Conservation (phyloP, 2,329 filamentous ascomycete genomes). For the Epichloe scottii region DNA sequence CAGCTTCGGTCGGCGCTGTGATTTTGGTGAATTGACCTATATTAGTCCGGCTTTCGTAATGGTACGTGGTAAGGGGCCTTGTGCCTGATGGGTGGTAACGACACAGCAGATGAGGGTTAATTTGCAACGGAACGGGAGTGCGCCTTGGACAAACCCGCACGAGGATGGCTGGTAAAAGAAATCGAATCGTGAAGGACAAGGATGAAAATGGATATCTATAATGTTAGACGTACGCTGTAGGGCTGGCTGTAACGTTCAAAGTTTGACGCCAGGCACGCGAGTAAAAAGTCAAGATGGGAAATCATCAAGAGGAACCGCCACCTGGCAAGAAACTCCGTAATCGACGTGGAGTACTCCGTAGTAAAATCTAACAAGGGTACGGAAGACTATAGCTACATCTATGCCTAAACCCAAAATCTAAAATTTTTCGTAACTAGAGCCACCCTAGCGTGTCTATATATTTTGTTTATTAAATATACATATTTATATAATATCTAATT, state of each 20-base stretch:
- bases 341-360: not conserved
- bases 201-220: not conserved
- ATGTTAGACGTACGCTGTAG: not conserved
- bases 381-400: too few relatives aligned
- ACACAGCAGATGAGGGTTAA: not conserved
- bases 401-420: too few relatives aligned
- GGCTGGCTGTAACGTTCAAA: not conserved
- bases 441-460: too few relatives aligned
- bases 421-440: too few relatives aligned
- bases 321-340: not conserved
- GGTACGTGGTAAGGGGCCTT: not conserved
- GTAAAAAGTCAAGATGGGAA: not conserved
- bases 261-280: not conserved
- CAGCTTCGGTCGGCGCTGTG: not conserved
- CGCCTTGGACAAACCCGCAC: not conserved
- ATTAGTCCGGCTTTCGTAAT: not conserved
- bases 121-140: not conserved
- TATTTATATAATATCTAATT: too few relatives aligned
- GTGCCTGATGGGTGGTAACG: not conserved
- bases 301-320: not conserved
- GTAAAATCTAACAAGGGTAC: not conserved
- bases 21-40: not conserved
- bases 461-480: too few relatives aligned
- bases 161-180: not conserved
- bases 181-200: not conserved